phyloP scores from a whole-genome alignment of 768 basidiomycete species.

The Boletus sp. region DNA sequence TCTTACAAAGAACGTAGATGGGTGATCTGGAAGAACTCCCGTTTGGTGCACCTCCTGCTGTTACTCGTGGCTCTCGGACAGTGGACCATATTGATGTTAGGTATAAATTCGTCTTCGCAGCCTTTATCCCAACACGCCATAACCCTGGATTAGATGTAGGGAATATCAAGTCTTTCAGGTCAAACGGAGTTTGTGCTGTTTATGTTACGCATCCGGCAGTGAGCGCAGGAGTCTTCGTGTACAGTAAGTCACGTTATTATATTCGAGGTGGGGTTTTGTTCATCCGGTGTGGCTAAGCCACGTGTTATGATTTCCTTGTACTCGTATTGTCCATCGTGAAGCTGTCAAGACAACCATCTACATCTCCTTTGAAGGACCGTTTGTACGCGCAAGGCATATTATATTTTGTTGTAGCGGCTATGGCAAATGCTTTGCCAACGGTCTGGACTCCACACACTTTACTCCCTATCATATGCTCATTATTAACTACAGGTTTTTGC shows the following conservation, averaged over 20 bases:
- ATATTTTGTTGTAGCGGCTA: conserved; percentile 15
- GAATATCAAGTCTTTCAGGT: not conserved
- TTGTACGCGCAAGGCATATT: conserved; percentile 16
- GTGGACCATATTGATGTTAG: conserved; percentile 17
- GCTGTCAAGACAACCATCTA: conserved; percentile 10
- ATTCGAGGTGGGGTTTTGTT: not conserved
- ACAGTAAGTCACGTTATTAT: conserved; percentile 11
- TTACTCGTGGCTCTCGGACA: conserved; percentile 18
- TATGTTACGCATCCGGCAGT: not conserved
- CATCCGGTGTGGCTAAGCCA: conserved; percentile 10
- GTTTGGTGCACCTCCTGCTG: conserved; percentile 13
- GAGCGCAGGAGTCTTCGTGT: conserved; percentile 8
- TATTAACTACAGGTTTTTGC: conserved; percentile 5
- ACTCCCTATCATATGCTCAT: not conserved
- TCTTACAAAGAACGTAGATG: conserved; percentile 15
- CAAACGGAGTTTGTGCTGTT: conserved; percentile 1
- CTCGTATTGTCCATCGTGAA: conserved; percentile 15
- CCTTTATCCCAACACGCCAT: too few relatives aligned
- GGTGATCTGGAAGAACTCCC: conserved; percentile 25
- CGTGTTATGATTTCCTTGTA: conserved; percentile 20
- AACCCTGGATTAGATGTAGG: conserved; percentile 6
- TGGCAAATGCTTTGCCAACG: conserved; percentile 12
- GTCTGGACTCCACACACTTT: not conserved
- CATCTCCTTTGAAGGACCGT: conserved; percentile 11
- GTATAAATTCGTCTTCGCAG: not conserved